Conservation (phyloP, 2,329 filamentous ascomycete species). For the Chalara sp. region DNA sequence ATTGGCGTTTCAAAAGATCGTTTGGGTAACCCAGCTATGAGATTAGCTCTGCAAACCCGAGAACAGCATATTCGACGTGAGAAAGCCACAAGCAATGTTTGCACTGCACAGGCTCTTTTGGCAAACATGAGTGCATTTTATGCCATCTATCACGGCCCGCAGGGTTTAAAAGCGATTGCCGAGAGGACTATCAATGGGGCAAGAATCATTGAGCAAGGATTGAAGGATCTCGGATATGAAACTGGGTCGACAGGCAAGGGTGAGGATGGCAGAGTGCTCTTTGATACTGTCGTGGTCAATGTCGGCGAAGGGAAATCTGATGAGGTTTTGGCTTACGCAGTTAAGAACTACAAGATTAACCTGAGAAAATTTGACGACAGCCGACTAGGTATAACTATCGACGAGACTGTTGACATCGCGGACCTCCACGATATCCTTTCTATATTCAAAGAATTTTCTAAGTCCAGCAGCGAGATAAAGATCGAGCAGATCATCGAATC, state of each 20-base stretch:
- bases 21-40: slow-evolving; percentile 71
- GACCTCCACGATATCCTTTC: slow-evolving; percentile 51
- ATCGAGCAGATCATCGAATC: slow-evolving; percentile 38
- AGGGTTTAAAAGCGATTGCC: slow-evolving; percentile 77
- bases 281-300: slow-evolving; percentile 74
- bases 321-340: slow-evolving; percentile 42
- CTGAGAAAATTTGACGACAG: slow-evolving; percentile 55
- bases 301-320: slow-evolving; percentile 43
- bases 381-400: slow-evolving; percentile 67
- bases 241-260: slow-evolving; percentile 52
- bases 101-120: slow-evolving; percentile 86
- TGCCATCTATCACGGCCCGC: slow-evolving; percentile 85
- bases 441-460: slow-evolving; percentile 39
- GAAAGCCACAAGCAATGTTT: slow-evolving; percentile 96
- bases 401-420: slow-evolving; percentile 60
- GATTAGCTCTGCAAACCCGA: slow-evolving; percentile 82
- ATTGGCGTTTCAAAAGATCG: slow-evolving; percentile 91
- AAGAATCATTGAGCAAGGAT: slow-evolving; percentile 58
- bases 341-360: slow-evolving; percentile 47
- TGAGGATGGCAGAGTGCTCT: slow-evolving; percentile 53
- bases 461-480: slow-evolving; percentile 9
- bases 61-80: slow-evolving; percentile 95
- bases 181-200: slow-evolving; percentile 68
- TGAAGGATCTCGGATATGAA: slow-evolving; percentile 56
- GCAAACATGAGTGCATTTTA: slow-evolving; percentile 97